Conservation (phyloP, 441 rosid species). For the Erysimum cheiri region DNA sequence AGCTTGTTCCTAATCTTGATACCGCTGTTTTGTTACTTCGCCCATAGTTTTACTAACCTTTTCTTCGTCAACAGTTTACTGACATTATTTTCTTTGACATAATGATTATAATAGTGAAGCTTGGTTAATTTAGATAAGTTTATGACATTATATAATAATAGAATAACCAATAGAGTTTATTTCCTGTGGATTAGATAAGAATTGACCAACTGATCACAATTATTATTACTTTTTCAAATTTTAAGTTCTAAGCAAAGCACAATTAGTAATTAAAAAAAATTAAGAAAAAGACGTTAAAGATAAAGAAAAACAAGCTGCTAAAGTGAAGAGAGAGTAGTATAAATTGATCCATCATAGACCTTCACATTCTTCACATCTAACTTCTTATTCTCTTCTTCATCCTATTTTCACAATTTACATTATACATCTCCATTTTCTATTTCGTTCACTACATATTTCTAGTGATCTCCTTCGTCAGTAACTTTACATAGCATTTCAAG, state of each 20-base stretch:
- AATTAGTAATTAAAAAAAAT: neutral
- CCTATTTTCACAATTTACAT: neutral
- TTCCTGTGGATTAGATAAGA: neutral
- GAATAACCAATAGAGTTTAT: too few relatives aligned
- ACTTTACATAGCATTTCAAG: constrained; percentile 6
- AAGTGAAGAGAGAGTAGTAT: constrained; percentile 9
- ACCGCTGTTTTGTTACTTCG: too few relatives aligned
- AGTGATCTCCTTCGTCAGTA: neutral
- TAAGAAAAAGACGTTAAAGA: neutral
- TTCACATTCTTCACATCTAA: constrained; percentile 7
- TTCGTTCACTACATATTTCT: neutral
- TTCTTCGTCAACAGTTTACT: neutral
- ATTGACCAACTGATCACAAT: constrained; percentile 7
- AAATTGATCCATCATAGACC: neutral
- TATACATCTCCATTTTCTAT: neutral
- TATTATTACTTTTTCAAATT: neutral
- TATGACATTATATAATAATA: neutral
- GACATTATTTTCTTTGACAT: neutral
- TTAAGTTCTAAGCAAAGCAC: neutral
- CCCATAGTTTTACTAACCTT: neutral
- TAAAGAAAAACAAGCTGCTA: neutral
- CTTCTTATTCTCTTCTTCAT: constrained; percentile 9
- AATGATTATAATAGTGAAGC: constrained; percentile 3
- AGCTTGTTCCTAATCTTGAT: too few relatives aligned
- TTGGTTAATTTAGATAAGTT: neutral